Base-by-base conservation (phyloP, 768 basidiomycete genomes). In the Calocybe cyanea region DNA sequence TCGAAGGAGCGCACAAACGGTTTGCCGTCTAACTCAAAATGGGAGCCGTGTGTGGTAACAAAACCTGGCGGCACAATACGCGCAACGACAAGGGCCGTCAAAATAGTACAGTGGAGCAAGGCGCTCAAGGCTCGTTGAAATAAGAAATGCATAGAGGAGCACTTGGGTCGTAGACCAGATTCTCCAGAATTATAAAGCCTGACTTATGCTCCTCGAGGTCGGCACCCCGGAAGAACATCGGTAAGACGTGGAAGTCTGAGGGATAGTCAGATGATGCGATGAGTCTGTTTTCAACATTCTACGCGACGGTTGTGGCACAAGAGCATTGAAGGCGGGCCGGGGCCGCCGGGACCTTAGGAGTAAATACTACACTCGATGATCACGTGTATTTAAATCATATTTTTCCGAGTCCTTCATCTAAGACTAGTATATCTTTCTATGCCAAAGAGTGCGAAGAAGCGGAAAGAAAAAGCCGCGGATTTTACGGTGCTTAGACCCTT, bases 401-500 rank as follows among this genome's bases (percentile, higher is more conserved):
- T 11, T 28, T 28, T 6, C 25, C 25, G 11, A 6, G 11, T 11
- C 6, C 25, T 11, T 28, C 11, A 28, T 11, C 11, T 5, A 28
- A 28, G 6, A 28, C 6, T 28, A 28, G 25, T 28, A 5, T 28
- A 5, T 28, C 25, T 28, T 28, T 11, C 11, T 11, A 81, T 96
- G 92, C 92, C 92, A 11, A 93, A 94, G 67, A 85, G 80, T 52
- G 70, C 81, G 4, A 93, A 88, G 65, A 92, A 89, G 66, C 84
- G 81, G 60, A 94, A 85, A 59, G 89, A 87, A 52, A 92, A 89
- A 61, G 82, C 78, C 1, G 86, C 85, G 37, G 94, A 97, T 63
- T 96, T 97, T 55, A 76, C 82, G 20, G 92, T 89, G 62, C 47
- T 69, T 17, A 35, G 37, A 19, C 13, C 18, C 20, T 47, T 11